phyloP scores from a whole-genome alignment of 768 basidiomycete genomes.

The Amanita pallidorosea region DNA sequence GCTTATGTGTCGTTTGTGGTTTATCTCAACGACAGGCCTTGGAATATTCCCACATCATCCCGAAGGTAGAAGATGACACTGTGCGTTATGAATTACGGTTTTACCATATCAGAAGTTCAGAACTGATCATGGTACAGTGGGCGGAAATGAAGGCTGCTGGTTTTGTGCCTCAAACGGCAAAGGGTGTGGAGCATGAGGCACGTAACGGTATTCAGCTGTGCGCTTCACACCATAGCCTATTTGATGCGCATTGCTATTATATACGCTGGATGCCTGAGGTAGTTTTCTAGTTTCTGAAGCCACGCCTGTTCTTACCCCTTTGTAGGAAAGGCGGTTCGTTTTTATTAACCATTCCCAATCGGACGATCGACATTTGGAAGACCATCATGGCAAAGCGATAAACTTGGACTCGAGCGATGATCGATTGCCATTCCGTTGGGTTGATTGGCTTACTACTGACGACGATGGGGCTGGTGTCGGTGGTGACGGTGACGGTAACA shows the following conservation, averaged over 20 bases:
- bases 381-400: slow-evolving; percentile 8
- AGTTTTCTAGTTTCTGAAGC: neutral
- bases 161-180: no score
- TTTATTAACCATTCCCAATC: slow-evolving; percentile 10
- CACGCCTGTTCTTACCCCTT: neutral
- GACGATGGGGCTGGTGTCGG: no score
- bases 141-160: no score
- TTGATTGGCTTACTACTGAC: slow-evolving; percentile 4
- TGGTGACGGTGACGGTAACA: neutral
- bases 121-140: no score
- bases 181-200: slow-evolving; percentile 7
- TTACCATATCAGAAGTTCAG: no score
- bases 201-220: slow-evolving; percentile 10
- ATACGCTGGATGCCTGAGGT: slow-evolving; percentile 9
- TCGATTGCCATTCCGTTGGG: slow-evolving; percentile 7
- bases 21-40: no score
- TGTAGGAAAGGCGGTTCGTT: slow-evolving; percentile 8
- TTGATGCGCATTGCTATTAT: slow-evolving; percentile 8
- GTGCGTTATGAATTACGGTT: no score
- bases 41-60: no score
- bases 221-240: slow-evolving; percentile 1
- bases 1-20: no score
- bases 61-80: no score
- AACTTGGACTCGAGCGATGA: slow-evolving; percentile 1
- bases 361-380: slow-evolving; percentile 2